phyloP scores from a whole-genome alignment of 495 filamentous ascomycete genomes.

The Xylaria castorea region DNA sequence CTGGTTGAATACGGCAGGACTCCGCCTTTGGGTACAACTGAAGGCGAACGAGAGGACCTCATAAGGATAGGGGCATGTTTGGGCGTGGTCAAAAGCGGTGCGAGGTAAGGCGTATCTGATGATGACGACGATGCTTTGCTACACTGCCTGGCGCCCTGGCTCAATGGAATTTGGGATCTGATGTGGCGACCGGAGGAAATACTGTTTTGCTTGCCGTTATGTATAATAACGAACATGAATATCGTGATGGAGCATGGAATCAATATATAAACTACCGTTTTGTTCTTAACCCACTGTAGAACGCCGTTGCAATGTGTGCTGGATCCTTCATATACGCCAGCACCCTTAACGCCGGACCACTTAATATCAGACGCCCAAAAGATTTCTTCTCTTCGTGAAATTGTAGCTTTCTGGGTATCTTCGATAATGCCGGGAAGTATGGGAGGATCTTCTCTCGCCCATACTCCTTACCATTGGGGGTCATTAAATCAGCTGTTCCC shows the following conservation, averaged over 20 bases:
- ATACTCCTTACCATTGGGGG: neutral
- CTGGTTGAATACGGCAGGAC: slow-evolving; percentile 21
- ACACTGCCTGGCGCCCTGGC: slow-evolving; percentile 19
- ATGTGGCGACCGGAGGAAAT: slow-evolving; percentile 9
- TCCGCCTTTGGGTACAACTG: slow-evolving; percentile 13
- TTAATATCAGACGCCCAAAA: neutral
- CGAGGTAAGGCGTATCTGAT: slow-evolving; percentile 21
- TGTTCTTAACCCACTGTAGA: slow-evolving; percentile 19
- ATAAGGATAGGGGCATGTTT: neutral
- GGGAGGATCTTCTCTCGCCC: neutral
- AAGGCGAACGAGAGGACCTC: neutral
- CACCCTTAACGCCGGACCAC: slow-evolving; percentile 22
- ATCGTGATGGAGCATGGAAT: slow-evolving; percentile 19
- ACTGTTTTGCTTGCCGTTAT: slow-evolving; percentile 15
- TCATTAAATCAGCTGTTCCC: slow-evolving; percentile 4
- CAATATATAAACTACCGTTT: slow-evolving; percentile 27
- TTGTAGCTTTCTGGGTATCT: slow-evolving; percentile 26
- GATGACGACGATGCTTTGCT: slow-evolving; percentile 22
- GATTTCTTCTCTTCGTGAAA: neutral
- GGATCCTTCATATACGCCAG: slow-evolving; percentile 4
- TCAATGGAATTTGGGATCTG: slow-evolving; percentile 17
- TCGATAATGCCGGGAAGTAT: neutral
- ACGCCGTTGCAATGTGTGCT: slow-evolving; percentile 18
- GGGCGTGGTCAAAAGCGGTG: slow-evolving; percentile 6
- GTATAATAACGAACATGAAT: slow-evolving; percentile 26